These are phyloP conservation scores for Pichia sp. DNA, from an alignment of 1,139 yeast genomes.

Conservation along the genomic window DNA sequence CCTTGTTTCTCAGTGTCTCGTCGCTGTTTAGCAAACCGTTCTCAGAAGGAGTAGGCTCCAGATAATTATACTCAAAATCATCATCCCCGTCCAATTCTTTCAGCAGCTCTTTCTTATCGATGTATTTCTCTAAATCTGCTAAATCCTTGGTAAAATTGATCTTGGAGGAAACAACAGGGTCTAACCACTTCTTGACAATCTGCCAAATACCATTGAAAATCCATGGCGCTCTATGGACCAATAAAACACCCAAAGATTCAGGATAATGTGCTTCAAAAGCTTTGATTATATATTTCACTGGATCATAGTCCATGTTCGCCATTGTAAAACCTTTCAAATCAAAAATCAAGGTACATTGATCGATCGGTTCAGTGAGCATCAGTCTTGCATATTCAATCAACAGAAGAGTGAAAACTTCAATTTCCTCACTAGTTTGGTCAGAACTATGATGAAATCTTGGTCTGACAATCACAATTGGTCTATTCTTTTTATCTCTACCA, in stretches of 20 bases:
- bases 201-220: constrained; percentile 82
- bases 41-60: constrained; percentile 46
- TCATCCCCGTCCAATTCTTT: constrained; percentile 60
- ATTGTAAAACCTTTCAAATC: constrained; percentile 69
- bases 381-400: constrained; percentile 66
- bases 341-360: constrained; percentile 66
- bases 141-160: constrained; percentile 59
- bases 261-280: constrained; percentile 87
- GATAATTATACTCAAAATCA: constrained; percentile 43
- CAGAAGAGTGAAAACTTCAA: constrained; percentile 57
- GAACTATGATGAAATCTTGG: constrained; percentile 67
- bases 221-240: constrained; percentile 89
- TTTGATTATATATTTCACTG: constrained; percentile 69
- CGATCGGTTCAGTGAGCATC: constrained; percentile 53
- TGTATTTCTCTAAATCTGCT: constrained; percentile 50
- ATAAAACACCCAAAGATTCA: constrained; percentile 65
- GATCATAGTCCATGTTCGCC: constrained; percentile 76
- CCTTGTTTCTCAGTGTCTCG: constrained; percentile 23
- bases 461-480: constrained; percentile 65
- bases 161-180: constrained; percentile 81
- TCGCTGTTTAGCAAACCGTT: constrained; percentile 34
- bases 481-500: constrained; percentile 54
- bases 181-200: constrained; percentile 76
- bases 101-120: constrained; percentile 49
- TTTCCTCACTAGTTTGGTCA: constrained; percentile 60